Base-by-base conservation (phyloP, 2,329 filamentous ascomycete species). In the Alternaria triticina region DNA sequence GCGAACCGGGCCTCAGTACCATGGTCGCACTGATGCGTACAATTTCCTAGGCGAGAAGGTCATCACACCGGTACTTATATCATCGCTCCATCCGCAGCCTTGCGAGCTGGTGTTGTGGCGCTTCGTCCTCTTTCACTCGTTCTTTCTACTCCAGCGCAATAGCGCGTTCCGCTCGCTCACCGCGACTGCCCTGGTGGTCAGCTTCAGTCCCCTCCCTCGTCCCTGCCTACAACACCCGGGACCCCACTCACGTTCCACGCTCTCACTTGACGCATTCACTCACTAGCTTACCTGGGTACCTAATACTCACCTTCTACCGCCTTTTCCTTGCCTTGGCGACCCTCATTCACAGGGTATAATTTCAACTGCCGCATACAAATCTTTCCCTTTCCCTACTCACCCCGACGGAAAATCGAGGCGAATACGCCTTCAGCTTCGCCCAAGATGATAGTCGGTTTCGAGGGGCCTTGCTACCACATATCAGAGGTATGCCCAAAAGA, bases 401-500 rank as follows among this genome's bases (percentile, higher is more conserved):
- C 4, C n/a, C n/a, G 27, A 22, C 30, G 20, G 11, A 44, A 27
- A 8, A 30, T 7, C 36, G n/a, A 43, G 12, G n/a, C 23, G 4
- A 30, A 36, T 15, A 43, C 47, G 36, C 36, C 9, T 22, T 22
- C 15, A 12, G 30, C 11, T 46, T 46, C 10, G 43, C 20, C 36
- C 20, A 60, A 25, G 54, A 62, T 62, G 54, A 45, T 51, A 3
- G 9, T 22, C 15, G 54, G 59, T 25, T 25, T 10, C 33, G 69
- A 73, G 28, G 71, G 74, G 20, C 30, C 10, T 3, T 62, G 60
- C 25, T 61, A 62, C 22, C 82, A 79, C 62, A 82, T 80, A 8
- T 68, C 80, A 15, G 70, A 70, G 6, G 76, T 74, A 54, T 85
- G 83, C 65, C 76, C 79, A 4, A 70, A 83, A 17, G 68, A 75